These are phyloP conservation scores for Crithidia thermophila DNA, from an alignment of 208 protist species.

Conservation along the genomic window DNA sequence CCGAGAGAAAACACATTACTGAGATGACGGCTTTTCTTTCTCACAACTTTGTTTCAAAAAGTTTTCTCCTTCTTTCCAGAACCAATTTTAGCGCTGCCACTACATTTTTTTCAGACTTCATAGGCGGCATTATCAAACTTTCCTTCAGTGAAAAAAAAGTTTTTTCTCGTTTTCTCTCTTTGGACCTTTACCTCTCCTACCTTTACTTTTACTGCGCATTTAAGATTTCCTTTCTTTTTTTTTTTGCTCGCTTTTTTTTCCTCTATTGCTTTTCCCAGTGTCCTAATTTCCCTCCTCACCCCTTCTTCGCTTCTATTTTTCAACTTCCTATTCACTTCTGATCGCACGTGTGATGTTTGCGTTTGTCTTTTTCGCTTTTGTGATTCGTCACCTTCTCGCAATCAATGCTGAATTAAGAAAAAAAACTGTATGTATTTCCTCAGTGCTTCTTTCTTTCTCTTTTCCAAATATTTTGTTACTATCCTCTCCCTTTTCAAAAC, in stretches of 20 bases:
- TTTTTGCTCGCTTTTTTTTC: not conserved
- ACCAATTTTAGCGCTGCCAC: too few species aligned
- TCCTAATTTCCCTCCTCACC: not conserved
- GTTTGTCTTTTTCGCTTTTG: not conserved
- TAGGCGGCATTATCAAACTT: not conserved
- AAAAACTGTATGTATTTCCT: not conserved
- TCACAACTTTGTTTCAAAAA: not conserved
- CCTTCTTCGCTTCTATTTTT: not conserved
- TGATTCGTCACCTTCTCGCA: not conserved
- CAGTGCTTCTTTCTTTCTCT: not conserved
- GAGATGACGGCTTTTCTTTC: not conserved
- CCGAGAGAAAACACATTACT: too few species aligned
- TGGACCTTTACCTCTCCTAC: not conserved
- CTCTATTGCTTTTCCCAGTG: not conserved
- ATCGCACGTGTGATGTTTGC: not conserved
- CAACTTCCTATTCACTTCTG: not conserved
- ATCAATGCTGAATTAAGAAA: slow-evolving; percentile 8
- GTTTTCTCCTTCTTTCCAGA: too few species aligned
- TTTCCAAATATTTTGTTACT: slow-evolving; percentile 10
- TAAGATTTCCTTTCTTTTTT: not conserved
- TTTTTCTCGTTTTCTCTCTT: not conserved
- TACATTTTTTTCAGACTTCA: too few species aligned
- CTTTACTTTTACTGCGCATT: not conserved
- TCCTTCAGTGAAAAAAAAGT: not conserved
- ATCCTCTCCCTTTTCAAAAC: not conserved